Conservation (phyloP, 1,139 yeast species). For the Suhomyces kunorum region DNA sequence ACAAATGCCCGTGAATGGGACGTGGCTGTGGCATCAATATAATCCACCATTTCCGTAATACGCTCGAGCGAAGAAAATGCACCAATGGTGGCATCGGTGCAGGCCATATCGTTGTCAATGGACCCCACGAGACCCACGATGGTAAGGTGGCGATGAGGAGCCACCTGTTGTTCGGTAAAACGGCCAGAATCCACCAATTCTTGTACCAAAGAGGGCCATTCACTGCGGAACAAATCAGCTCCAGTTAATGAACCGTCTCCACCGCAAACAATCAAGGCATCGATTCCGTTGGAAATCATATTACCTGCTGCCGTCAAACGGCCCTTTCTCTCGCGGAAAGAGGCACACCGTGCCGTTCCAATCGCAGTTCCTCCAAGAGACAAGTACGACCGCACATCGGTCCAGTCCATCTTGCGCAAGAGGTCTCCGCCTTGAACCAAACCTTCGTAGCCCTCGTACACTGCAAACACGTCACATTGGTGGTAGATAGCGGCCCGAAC, state of each 20-base stretch:
- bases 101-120: constrained; percentile 81
- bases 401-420: constrained; percentile 70
- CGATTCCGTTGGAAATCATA: constrained; percentile 70
- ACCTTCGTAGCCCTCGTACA: constrained; percentile 80
- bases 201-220: constrained; percentile 73
- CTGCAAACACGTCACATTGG: constrained; percentile 72
- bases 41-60: constrained; percentile 76
- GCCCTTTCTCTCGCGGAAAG: constrained; percentile 67
- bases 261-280: constrained; percentile 79
- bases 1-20: constrained; percentile 84
- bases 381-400: constrained; percentile 74
- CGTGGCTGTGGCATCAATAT: constrained; percentile 81
- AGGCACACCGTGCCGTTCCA: constrained; percentile 77
- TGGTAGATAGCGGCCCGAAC: constrained; percentile 71
- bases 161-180: constrained; percentile 53
- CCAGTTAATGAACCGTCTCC: constrained; percentile 88
- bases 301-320: constrained; percentile 67
- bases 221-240: constrained; percentile 74
- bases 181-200: constrained; percentile 56
- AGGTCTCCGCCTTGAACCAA: constrained; percentile 68
- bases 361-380: constrained; percentile 79
- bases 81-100: constrained; percentile 81
- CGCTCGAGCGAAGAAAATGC: constrained; percentile 77
- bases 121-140: constrained; percentile 82
- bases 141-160: constrained; percentile 57